phyloP scores from a whole-genome alignment of 768 basidiomycete genomes.

The Psilocybe azurescens region DNA sequence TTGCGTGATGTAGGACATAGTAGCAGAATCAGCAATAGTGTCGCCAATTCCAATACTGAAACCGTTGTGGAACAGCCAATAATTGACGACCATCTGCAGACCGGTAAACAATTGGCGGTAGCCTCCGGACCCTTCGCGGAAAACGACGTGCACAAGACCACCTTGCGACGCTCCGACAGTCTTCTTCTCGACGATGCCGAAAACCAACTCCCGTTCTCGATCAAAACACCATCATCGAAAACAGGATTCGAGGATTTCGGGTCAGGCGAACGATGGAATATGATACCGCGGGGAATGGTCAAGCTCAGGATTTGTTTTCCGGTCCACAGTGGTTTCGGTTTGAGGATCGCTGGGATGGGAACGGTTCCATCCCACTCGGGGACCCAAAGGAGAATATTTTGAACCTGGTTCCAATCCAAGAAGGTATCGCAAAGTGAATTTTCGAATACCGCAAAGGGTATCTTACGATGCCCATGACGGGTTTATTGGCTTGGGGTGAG shows the following conservation, averaged over 20 bases:
- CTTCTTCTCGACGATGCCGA: constrained; percentile 97
- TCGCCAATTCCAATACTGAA: constrained; percentile 99
- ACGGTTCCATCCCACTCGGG: constrained; percentile 96
- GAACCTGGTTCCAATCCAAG: constrained; percentile 94
- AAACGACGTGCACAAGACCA: constrained; percentile 94
- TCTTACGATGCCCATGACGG: constrained; percentile 99
- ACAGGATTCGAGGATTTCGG: constrained; percentile 81
- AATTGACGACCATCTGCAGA: constrained; percentile 95
- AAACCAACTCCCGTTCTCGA: constrained; percentile 98
- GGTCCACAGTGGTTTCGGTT: constrained; percentile 97
- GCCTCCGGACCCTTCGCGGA: constrained; percentile 96
- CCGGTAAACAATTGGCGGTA: constrained; percentile 92
- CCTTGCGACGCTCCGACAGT: constrained; percentile 97
- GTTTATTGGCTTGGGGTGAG: constrained; percentile 99
- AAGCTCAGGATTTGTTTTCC: constrained; percentile 96
- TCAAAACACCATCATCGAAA: constrained; percentile 92
- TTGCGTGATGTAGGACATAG: constrained; percentile 86
- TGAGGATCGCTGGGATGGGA: constrained; percentile 92
- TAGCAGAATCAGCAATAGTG: constrained; percentile 90
- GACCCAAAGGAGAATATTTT: constrained; percentile 98
- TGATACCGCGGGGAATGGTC: constrained; percentile 94
- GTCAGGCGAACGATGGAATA: constrained; percentile 80
- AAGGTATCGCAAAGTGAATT: constrained; percentile 97
- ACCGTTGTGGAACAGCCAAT: constrained; percentile 98
- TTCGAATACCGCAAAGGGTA: constrained; percentile 95